Evolutionary conservation across 441 rosid genomes (phyloP), one percentile per base, ranked within the genome.

Genomic region (Manihot esculenta): DNA sequence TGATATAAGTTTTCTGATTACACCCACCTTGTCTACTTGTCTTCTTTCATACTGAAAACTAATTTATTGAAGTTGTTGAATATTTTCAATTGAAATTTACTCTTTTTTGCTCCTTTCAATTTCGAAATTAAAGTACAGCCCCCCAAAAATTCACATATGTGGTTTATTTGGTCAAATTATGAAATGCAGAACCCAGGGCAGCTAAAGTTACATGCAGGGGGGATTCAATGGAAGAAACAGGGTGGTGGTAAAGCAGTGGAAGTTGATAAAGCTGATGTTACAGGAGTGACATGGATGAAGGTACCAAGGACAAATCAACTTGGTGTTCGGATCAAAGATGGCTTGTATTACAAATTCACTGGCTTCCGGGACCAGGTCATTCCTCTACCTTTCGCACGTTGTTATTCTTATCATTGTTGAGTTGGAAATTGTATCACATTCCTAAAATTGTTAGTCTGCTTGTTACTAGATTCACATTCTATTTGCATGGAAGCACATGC

Each of bases 201-300:
- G 66, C 87, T 90, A 44, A 94, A 87, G 76, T 83, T 94, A 15
- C 76, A 64, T 76, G 81, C 92, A 0, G 91, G 96, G 63, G 97
- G 97, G 0, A 89, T 95, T 56, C 76, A 77, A 69, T 95, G 99
- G 99, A 94, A 91, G 93, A 94, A 93, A 80, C 93, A 79, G 80
- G 99, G 97, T 27, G 99, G 99, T 68, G 99, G 98, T 27, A 94
- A 92, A 78, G 92, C 93, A 58, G 97, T 92, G 30, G 98, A 92
- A 84, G 96, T 95, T 50, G 97, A 89, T 64, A 90, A 88, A 79
- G 72, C 89, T 66, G 97, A 92, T 76, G 84, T 94, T 72, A 79
- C 74, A 0, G 89, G 89, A 62, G 76, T 94, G 57, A 79, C 92
- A 65, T 94, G 98, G 99, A 94, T 81, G 93, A 91, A 89, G 74